Conservation (phyloP, 306 rosid species). For the Delonix regia region DNA sequence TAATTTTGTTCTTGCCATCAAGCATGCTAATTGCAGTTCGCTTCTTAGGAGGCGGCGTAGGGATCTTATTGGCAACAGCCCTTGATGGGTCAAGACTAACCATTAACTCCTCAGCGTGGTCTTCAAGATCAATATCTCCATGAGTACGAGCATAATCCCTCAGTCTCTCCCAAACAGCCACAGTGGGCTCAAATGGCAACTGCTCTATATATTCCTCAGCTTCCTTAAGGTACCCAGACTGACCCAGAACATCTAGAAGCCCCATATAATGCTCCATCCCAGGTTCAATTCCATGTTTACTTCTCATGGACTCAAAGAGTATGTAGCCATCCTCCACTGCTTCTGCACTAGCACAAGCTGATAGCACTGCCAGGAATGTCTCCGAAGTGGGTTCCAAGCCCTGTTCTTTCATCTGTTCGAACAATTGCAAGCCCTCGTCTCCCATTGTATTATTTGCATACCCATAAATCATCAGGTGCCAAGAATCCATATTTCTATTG, state of each 20-base stretch:
- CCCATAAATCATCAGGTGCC: slow-evolving; percentile 77
- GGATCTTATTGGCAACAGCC: background rate
- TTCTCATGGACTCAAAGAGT: slow-evolving; percentile 1
- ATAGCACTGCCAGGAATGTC: slow-evolving; percentile 70
- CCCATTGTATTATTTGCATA: slow-evolving; percentile 67
- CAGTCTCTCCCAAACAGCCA: slow-evolving; percentile 13
- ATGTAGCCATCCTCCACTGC: slow-evolving; percentile 47
- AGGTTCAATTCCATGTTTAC: slow-evolving; percentile 1
- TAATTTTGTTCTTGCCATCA: background rate
- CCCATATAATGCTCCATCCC: slow-evolving; percentile 64
- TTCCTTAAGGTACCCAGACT: slow-evolving; percentile 75
- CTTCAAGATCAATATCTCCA: slow-evolving; percentile 12
- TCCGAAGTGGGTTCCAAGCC: slow-evolving; percentile 64
- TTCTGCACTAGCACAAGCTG: slow-evolving; percentile 84
- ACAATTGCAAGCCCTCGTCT: slow-evolving; percentile 82
- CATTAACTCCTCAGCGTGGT: background rate
- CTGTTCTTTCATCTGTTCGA: slow-evolving; percentile 76
- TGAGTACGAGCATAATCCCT: background rate
- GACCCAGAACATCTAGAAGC: slow-evolving; percentile 77
- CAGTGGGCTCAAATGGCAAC: slow-evolving; percentile 66
- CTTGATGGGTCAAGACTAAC: background rate
- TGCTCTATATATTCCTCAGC: slow-evolving; percentile 65
- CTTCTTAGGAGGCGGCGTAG: slow-evolving; percentile 43
- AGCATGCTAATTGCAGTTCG: slow-evolving; percentile 42
- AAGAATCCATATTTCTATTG: slow-evolving; percentile 66